Percentiles rank a stretch among this genome's conserved stretches.
These are phyloP conservation scores for Purshia tridentata DNA, from an alignment of 306 rosid species.

Conservation along the genomic window DNA sequence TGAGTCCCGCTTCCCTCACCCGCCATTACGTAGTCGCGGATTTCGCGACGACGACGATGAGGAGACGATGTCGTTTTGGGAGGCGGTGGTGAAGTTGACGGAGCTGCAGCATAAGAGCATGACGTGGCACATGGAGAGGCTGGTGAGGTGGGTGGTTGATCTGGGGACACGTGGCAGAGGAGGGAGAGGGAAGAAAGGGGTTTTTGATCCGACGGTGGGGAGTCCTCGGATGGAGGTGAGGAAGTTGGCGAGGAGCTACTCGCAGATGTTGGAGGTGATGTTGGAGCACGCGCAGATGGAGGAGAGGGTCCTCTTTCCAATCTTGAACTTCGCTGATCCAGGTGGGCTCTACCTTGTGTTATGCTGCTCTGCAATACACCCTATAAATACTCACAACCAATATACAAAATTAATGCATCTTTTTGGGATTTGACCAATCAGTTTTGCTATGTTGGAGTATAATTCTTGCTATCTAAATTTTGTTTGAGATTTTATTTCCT, in stretches of 20 bases:
- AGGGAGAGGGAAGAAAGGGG: conserved; percentile 10
- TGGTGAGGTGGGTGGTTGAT: conserved; percentile 77
- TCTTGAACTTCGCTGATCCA: conserved; percentile 72
- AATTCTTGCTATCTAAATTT: too few species aligned
- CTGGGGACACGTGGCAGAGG: conserved; percentile 58
- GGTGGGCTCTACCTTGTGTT: conserved; percentile 30
- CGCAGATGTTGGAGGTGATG: conserved; percentile 73
- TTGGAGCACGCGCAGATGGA: conserved; percentile 92
- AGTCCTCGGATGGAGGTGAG: conserved; percentile 73
- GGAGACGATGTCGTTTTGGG: conserved; percentile 37
- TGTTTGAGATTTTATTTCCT: too few species aligned
- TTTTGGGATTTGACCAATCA: too few species aligned
- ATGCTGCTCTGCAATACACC: too few species aligned
- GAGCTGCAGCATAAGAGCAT: conserved; percentile 68
- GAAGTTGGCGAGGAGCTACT: conserved; percentile 72
- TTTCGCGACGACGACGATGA: too few species aligned
- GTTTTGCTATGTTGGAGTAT: too few species aligned
- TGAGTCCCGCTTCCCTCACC: too few species aligned
- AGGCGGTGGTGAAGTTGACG: conserved; percentile 41
- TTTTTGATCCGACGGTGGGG: conserved; percentile 64
- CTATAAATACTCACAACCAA: too few species aligned
- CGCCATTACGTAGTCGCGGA: too few species aligned
- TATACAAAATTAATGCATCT: too few species aligned
- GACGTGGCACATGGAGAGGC: conserved; percentile 68
- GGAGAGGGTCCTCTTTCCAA: conserved; percentile 72